phyloP scores from a whole-genome alignment of 331 rosid species.

The Acacia concinna region DNA sequence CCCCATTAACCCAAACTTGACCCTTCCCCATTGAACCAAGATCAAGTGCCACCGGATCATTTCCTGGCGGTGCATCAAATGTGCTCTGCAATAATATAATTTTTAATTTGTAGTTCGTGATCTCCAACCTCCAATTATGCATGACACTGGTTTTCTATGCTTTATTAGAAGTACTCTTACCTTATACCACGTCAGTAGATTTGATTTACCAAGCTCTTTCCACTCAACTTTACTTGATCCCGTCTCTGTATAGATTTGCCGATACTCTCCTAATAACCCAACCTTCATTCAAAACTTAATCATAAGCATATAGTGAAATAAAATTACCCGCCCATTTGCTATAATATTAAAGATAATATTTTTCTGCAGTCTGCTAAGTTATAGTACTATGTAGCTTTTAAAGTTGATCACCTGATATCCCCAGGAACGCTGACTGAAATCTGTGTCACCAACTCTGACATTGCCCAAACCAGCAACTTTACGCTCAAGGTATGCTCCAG shows the following conservation, averaged over 20 bases:
- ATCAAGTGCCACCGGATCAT: slow-evolving; percentile 66
- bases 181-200: slow-evolving; percentile 82
- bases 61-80: slow-evolving; percentile 70
- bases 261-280: slow-evolving; percentile 71
- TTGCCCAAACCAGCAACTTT: slow-evolving; percentile 55
- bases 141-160: not conserved
- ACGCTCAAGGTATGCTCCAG: slow-evolving; percentile 78
- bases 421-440: slow-evolving; percentile 49
- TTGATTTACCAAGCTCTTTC: slow-evolving; percentile 44
- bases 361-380: slow-evolving; percentile 18
- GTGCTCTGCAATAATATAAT: slow-evolving; percentile 42
- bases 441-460: slow-evolving; percentile 50
- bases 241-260: slow-evolving; percentile 43
- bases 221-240: slow-evolving; percentile 64
- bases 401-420: slow-evolving; percentile 71
- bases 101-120: not conserved
- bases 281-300: slow-evolving; percentile 48
- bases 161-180: slow-evolving; percentile 36
- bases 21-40: slow-evolving; percentile 94
- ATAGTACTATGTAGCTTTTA: slow-evolving; percentile 1
- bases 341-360: slow-evolving; percentile 20
- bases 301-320: slow-evolving; percentile 23
- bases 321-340: not conserved
- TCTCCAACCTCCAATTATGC: not conserved
- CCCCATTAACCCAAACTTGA: slow-evolving; percentile 73